A percentile compares a stretch with the other conserved stretches of the same genome.
phyloP scores from a whole-genome alignment of 805 yeast genomes.

The Candida suzukii region DNA sequence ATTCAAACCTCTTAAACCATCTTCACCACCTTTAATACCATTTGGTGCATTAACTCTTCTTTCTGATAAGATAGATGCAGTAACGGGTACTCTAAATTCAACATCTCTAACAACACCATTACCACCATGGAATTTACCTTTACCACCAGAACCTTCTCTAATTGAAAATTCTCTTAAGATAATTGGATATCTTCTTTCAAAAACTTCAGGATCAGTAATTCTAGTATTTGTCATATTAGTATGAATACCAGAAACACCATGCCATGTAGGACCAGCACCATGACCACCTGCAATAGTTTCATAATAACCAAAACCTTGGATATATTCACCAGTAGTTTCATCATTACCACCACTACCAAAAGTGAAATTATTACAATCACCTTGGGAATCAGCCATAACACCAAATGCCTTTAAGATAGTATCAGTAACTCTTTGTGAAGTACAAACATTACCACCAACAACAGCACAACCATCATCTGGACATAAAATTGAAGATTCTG shows the following conservation, averaged over 20 bases:
- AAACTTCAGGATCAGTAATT: slow-evolving; percentile 85
- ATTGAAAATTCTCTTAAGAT: slow-evolving; percentile 65
- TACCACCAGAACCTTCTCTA: slow-evolving; percentile 73
- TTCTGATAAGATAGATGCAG: slow-evolving; percentile 79
- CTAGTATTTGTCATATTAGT: slow-evolving; percentile 93
- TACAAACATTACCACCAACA: slow-evolving; percentile 92
- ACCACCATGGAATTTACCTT: slow-evolving; percentile 70
- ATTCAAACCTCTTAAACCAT: slow-evolving; percentile 69
- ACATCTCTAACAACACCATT: slow-evolving; percentile 82
- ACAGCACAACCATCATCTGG: slow-evolving; percentile 88
- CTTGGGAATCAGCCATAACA: slow-evolving; percentile 93
- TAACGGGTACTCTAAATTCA: slow-evolving; percentile 66
- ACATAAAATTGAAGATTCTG: slow-evolving; percentile 54
- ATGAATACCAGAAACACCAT: slow-evolving; percentile 86
- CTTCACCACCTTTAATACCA: slow-evolving; percentile 78
- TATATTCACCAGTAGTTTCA: slow-evolving; percentile 38
- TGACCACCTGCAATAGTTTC: slow-evolving; percentile 96
- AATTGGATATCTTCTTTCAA: slow-evolving; percentile 85
- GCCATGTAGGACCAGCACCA: slow-evolving; percentile 81
- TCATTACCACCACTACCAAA: slow-evolving; percentile 74
- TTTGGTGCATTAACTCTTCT: slow-evolving; percentile 81
- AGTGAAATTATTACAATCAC: slow-evolving; percentile 90
- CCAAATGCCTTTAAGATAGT: slow-evolving; percentile 79
- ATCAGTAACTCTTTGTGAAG: slow-evolving; percentile 90
- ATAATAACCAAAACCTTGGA: slow-evolving; percentile 78